These are phyloP conservation scores for Hippophae tibetana DNA, from an alignment of 306 rosid species.

Conservation along the genomic window DNA sequence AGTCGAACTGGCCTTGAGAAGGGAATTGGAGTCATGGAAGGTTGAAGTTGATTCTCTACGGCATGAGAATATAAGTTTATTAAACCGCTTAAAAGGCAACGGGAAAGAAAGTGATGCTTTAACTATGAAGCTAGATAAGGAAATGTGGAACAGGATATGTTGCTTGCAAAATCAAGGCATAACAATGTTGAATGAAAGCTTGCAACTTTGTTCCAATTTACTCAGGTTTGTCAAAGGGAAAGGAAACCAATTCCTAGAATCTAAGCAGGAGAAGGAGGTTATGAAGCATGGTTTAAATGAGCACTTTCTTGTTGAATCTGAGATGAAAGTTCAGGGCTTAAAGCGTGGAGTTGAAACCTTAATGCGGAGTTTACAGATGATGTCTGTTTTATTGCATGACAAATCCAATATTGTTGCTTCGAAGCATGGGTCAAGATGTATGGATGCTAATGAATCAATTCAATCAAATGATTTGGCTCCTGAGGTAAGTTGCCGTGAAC, in stretches of 20 bases:
- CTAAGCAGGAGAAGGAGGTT: slow-evolving; percentile 25
- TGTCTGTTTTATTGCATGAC: slow-evolving; percentile 56
- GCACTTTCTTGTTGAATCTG: slow-evolving; percentile 64
- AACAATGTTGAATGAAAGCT: slow-evolving; percentile 62
- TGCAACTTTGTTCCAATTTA: slow-evolving; percentile 50
- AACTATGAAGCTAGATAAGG: slow-evolving; percentile 67
- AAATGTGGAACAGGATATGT: slow-evolving; percentile 49
- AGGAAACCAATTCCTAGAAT: slow-evolving; percentile 33
- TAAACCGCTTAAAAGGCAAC: slow-evolving; percentile 62
- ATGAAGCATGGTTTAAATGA: slow-evolving; percentile 47
- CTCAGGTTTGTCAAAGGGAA: slow-evolving; percentile 52
- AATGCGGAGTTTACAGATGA: slow-evolving; percentile 72
- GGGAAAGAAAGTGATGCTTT: slow-evolving; percentile 54
- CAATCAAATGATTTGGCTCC: slow-evolving; percentile 42
- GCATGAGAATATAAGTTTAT: slow-evolving; percentile 63
- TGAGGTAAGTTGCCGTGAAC: slow-evolving; percentile 43
- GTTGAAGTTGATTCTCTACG: slow-evolving; percentile 84
- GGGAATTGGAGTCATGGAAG: slow-evolving; percentile 62
- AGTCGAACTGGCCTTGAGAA: slow-evolving; percentile 67
- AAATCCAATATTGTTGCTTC: slow-evolving; percentile 46
- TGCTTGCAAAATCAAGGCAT: slow-evolving; percentile 83
- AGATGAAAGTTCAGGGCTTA: slow-evolving; percentile 61
- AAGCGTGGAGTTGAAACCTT: slow-evolving; percentile 61
- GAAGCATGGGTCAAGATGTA: slow-evolving; percentile 28
- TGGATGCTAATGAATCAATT: slow-evolving; percentile 31